Base-by-base conservation (phyloP, 164 flowering plant species). In the Nelumbo lutea region DNA sequence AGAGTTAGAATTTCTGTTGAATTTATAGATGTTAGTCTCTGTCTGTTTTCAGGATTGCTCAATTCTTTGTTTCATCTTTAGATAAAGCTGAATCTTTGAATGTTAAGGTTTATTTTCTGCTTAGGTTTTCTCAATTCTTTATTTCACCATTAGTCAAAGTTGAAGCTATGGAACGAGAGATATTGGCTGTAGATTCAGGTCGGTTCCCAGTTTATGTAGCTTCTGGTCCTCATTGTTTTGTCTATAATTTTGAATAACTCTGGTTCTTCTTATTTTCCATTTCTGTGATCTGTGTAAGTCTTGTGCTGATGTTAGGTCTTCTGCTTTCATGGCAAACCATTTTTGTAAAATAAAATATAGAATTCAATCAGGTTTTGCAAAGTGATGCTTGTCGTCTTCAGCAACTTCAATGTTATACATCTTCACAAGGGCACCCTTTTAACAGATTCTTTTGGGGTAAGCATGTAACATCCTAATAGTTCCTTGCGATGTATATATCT, bases 111-210 rank as follows among this genome's bases (percentile, higher is more conserved):
- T 3, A 1, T 71, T 70, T 7, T 45, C 62, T 67, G 72, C 50
- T 65, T 90, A 95, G 99, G 74, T 96, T 96, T 82, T 90, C 99
- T 59, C 97, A 93, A 75, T 96, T 96, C 74, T 96, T 93, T 76
- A 73, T 87, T 72, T 90, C 99, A 53, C 99, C 99, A 56, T 78
- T 96, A 44, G 82, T 96, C 65, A 96, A 96, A 83, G 73, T 75
- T 69, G 98, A 96, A 78, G 98, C 98, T 62, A 93, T 96, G 99
- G 99, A 93, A 65, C 79, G 99, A 68, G 99, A 96, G 75, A 82
- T 96, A 42, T 87, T 86, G 64, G 99, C 98, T 67, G 92, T 96
- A 13, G 98, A 96, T 82, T 96, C 99, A 83, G 99, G 99, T 95
- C 62, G 64, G 55, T 61, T 2, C 53, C 1, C n/a, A 8, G 50